Percentiles rank a stretch among this genome's conserved stretches.
Evolutionary conservation across 768 basidiomycete genomes (phyloP).

Genomic region (Auriculariales sp.): DNA sequence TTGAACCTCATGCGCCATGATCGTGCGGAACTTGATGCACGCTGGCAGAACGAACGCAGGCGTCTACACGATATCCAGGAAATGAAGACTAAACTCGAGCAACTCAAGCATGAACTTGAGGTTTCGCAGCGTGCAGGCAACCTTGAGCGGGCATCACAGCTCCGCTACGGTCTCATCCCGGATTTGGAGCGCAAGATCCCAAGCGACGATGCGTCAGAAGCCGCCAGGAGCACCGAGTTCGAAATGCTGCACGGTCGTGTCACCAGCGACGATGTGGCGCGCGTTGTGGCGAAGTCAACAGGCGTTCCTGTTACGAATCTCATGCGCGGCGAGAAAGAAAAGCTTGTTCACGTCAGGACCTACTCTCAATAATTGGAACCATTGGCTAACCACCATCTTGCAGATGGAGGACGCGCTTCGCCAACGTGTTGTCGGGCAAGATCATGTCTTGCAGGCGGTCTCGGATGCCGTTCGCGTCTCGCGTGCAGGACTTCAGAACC

Average conservation of each 20-base stretch:
- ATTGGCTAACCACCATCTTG: background rate
- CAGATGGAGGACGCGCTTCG: conserved; percentile 79
- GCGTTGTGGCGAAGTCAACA: conserved; percentile 77
- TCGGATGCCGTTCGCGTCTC: conserved; percentile 88
- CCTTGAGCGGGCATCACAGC: conserved; percentile 67
- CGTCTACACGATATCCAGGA: conserved; percentile 57
- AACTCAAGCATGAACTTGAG: conserved; percentile 74
- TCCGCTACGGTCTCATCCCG: conserved; percentile 76
- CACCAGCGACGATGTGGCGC: conserved; percentile 76
- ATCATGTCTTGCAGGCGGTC: conserved; percentile 72
- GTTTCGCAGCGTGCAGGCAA: conserved; percentile 82
- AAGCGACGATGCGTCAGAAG: conserved; percentile 31
- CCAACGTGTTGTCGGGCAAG: conserved; percentile 76
- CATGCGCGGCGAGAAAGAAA: conserved; percentile 80
- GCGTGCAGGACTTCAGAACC: conserved; percentile 78
- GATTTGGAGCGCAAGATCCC: conserved; percentile 64
- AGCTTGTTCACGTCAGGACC: conserved; percentile 69
- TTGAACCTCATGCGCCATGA: conserved; percentile 46
- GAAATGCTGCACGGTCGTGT: conserved; percentile 75
- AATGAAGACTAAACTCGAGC: conserved; percentile 60
- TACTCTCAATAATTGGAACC: too few relatives aligned
- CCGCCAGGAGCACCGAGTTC: conserved; percentile 32
- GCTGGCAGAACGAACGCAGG: conserved; percentile 62
- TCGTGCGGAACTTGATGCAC: conserved; percentile 40
- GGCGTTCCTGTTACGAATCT: conserved; percentile 85